Conservation (phyloP, 495 filamentous ascomycete genomes). For the Hyaloscypha finlandica region DNA sequence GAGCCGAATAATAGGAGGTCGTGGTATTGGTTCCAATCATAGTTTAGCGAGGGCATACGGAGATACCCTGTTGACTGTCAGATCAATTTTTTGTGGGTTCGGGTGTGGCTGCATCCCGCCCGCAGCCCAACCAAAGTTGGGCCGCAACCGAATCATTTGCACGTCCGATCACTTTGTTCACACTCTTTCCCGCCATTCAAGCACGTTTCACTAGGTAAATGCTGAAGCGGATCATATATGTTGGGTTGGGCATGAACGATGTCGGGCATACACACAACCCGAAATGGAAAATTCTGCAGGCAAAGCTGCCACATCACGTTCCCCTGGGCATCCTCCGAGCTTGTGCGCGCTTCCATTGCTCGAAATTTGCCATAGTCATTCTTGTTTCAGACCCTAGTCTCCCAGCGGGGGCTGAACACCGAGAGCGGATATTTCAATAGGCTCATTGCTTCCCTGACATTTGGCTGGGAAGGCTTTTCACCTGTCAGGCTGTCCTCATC, state of each 20-base stretch:
- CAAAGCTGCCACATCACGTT: conserved; percentile 2
- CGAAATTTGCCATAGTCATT: not conserved
- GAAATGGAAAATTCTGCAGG: not conserved
- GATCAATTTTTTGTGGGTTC: not conserved
- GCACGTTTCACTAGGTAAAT: not conserved
- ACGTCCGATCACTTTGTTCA: not conserved
- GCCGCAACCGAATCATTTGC: not conserved
- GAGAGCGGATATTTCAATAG: not conserved
- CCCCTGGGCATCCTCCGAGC: not conserved
- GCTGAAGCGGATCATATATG: not conserved
- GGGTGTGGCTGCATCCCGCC: not conserved
- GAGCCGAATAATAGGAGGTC: not conserved
- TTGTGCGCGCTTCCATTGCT: not conserved
- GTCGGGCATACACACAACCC: not conserved
- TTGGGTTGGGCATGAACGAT: not conserved
- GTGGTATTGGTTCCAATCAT: not conserved
- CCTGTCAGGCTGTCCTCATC: not conserved
- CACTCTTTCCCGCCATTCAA: not conserved
- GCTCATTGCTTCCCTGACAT: not conserved
- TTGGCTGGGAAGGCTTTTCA: not conserved
- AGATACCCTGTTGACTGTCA: not conserved
- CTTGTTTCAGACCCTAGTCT: not conserved
- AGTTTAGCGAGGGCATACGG: not conserved
- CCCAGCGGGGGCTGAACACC: not conserved
- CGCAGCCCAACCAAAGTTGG: not conserved